Evolutionary conservation across 345 rosid genomes (phyloP).

Genomic region (Durio zibethinus): DNA sequence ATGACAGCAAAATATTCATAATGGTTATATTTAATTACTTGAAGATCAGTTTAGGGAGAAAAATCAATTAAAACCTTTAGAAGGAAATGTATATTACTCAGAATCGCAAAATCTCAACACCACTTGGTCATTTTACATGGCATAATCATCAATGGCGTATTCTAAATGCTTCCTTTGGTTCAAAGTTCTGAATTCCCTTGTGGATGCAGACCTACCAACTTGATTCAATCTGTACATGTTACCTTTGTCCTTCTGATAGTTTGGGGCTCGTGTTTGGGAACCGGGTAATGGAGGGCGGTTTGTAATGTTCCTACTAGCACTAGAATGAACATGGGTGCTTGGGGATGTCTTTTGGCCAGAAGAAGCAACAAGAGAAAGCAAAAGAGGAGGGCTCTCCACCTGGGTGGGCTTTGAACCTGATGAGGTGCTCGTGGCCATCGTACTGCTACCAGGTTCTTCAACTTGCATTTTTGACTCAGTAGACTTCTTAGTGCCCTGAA

Average conservation of each 20-base stretch:
- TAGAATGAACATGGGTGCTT: conserved; percentile 17
- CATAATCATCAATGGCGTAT: conserved; percentile 33
- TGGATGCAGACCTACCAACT: conserved; percentile 44
- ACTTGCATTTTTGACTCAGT: conserved; percentile 5
- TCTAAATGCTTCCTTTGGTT: conserved; percentile 33
- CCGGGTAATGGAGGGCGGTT: conserved; percentile 41
- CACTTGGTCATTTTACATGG: not conserved
- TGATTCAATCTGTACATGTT: conserved; percentile 34
- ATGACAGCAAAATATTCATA: not conserved
- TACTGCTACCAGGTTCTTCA: conserved; percentile 35
- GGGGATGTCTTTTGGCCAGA: conserved; percentile 24
- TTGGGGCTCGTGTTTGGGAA: conserved; percentile 18
- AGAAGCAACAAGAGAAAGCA: conserved; percentile 23
- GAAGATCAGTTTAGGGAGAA: not conserved
- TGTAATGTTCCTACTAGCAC: conserved; percentile 18
- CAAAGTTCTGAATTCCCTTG: conserved; percentile 45
- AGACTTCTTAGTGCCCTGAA: conserved; percentile 33
- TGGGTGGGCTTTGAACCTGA: conserved; percentile 29
- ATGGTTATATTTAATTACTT: not conserved
- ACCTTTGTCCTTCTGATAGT: conserved; percentile 19
- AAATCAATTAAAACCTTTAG: not conserved
- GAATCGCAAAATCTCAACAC: not conserved
- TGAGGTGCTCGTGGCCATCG: conserved; percentile 32
- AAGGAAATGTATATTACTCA: not conserved
- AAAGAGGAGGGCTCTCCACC: conserved; percentile 13